Base-by-base conservation (phyloP, 192 early-diverging fungal species). In the Coemansia sp. region DNA sequence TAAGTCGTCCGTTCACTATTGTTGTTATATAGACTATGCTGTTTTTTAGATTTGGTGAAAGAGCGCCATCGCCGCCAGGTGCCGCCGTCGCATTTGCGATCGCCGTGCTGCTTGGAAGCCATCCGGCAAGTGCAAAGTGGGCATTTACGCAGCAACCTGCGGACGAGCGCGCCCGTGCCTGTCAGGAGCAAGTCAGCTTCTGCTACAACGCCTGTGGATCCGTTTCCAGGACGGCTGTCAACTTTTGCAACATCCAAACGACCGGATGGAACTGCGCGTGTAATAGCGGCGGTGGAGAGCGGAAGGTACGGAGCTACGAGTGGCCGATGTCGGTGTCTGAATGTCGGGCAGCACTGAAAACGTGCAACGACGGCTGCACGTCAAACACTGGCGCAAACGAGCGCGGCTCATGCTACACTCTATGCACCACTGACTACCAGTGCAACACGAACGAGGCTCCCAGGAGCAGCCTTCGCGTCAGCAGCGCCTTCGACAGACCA, bases 181-280 rank as follows among this genome's bases (percentile, higher is more conserved):
- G 77, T 58, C 77, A 80, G 19, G 71, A 74, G 30, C 77, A 80
- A 20, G 71, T 80, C 61, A 70, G 71, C 48, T 80, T 74, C 61
- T 80, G 77, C 64, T 80, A 80, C 57, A 80, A 70, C 38, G 31
- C 61, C 2, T 80, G 77, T 34, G 65, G 65, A 11, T 63, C 71
- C 8, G 77, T 80, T 10, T 53, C 58, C 22, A 58, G 45, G 36
- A 80, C 77, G 13, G 55, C 42, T 8, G 41, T 48, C 28, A 80
- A 80, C 58, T 80, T 80, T 70, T 80, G 77, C 71, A 80, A 74
- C 47, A 70, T 80, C 30, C 67, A 68, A 8, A 80, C 77, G 17
- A 80, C 73, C 67, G 77, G 77, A 15, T 80, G 77, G 77, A 70
- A 80, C 68, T 80, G 77, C 41, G 67, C 55, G 23, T 79, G 76